Base-by-base conservation (phyloP, 1,139 yeast genomes). In the Geotrichum phurueaensis region DNA sequence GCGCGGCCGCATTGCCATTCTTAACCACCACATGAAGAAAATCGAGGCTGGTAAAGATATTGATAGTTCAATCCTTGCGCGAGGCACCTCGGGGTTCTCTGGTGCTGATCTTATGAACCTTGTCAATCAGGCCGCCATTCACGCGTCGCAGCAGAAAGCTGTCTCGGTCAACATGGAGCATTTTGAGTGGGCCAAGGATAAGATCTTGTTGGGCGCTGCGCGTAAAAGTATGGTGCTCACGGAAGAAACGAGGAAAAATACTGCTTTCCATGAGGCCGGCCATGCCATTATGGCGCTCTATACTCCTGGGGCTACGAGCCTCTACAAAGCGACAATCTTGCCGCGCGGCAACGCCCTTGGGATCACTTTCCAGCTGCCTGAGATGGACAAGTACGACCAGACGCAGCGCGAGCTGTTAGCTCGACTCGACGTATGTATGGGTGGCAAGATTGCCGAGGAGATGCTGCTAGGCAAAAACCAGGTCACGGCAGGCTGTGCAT, bases 201-300 rank as follows among this genome's bases (percentile, higher is more conserved):
- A 94, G 77, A 94, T 95, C 62, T 79, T 95, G 69, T 86, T 94
- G 89, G 99, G 99, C 58, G 98, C 98, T 45, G 99, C 96, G 66
- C 87, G 96, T 90, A 89, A 89, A 76, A 89, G 96, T 58, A 92
- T 92, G 98, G 97, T 94, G 57, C 83, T 94, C 76, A 92, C 99
- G 29, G 97, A 94, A 73, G 97, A 94, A 67, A 84, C 96, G 0
- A 84, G 97, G 74, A 84, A 83, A 68, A 92, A 94, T 67, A 94
- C 99, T 22, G 99, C 99, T 1, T 94, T 86, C 74, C 99, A 94
- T 76, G 99, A 94, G 77, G 99, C 98, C 10, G 99, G 99, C 2
- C 99, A 94, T 76, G 99, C 99, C 4, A 89, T 94, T 63, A 60
- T 92, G 89, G 98, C 99, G 6, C 82, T 94, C 84, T 94, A 82